phyloP scores from a whole-genome alignment of 2,329 filamentous ascomycete genomes.

The Aspergillus brasiliensis region DNA sequence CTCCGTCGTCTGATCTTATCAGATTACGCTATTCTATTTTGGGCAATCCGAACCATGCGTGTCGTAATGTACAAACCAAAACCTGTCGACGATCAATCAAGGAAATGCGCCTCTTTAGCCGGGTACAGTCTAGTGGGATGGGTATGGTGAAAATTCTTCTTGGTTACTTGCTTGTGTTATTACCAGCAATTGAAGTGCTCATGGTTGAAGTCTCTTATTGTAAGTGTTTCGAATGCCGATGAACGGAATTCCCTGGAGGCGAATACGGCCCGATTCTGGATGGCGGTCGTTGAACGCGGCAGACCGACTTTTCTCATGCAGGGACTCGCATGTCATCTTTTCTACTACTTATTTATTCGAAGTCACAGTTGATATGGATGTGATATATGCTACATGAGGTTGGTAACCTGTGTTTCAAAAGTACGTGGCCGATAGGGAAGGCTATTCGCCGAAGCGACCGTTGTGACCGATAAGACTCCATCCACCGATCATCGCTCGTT shows the following conservation, averaged over 20 bases:
- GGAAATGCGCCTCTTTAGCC: slow-evolving; percentile 1
- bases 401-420: background rate
- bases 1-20: slow-evolving; percentile 30
- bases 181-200: background rate
- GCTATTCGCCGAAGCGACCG: background rate
- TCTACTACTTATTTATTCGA: too few relatives aligned
- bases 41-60: slow-evolving; percentile 6
- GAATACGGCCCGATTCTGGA: slow-evolving; percentile 12
- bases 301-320: slow-evolving; percentile 12
- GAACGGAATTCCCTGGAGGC: slow-evolving; percentile 15
- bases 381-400: background rate
- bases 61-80: slow-evolving; percentile 13
- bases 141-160: slow-evolving; percentile 8
- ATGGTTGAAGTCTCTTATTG: background rate
- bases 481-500: slow-evolving; percentile 2
- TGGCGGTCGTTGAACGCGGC: background rate
- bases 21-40: slow-evolving; percentile 24
- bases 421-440: background rate
- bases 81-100: slow-evolving; percentile 3
- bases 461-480: background rate
- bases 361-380: background rate
- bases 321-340: background rate
- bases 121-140: slow-evolving; percentile 1
- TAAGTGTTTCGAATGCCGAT: slow-evolving; percentile 14
- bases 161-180: slow-evolving; percentile 8